Percentiles rank a stretch among this genome's conserved stretches.
Evolutionary conservation across 192 early-diverging fungal species (phyloP).

Genomic region (Rhizoclosmatium globosum): DNA sequence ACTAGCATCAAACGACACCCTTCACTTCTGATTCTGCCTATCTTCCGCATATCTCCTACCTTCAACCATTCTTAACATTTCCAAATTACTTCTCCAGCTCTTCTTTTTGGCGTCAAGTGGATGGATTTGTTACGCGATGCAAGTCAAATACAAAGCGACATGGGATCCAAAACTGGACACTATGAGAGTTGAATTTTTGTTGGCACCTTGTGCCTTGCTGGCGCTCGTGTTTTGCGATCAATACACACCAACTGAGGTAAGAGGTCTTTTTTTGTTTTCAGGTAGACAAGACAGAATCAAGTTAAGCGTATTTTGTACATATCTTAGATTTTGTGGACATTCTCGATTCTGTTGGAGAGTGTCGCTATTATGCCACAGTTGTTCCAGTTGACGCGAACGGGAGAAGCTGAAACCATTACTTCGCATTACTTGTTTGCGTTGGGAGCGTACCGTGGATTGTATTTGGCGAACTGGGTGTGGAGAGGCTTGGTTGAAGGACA

Average conservation of each 20-base stretch:
- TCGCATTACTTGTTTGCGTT: slow-evolving; percentile 98
- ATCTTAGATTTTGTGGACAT: slow-evolving; percentile 88
- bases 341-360: slow-evolving; percentile 96
- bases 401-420: slow-evolving; percentile 99
- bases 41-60: neutral
- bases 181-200: slow-evolving; percentile 87
- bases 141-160: slow-evolving; percentile 81
- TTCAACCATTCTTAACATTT: neutral
- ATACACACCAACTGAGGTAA: slow-evolving; percentile 76
- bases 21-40: neutral
- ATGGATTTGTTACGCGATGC: slow-evolving; percentile 94
- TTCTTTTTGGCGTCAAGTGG: slow-evolving; percentile 89
- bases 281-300: neutral
- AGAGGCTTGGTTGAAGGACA: slow-evolving; percentile 74
- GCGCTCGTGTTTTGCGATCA: slow-evolving; percentile 79
- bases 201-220: slow-evolving; percentile 74
- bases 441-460: slow-evolving; percentile 89
- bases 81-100: slow-evolving; percentile 61
- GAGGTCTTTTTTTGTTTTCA: neutral
- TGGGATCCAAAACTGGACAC: slow-evolving; percentile 94
- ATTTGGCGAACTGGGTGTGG: slow-evolving; percentile 96
- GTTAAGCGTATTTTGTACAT: slow-evolving; percentile 9
- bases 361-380: slow-evolving; percentile 98
- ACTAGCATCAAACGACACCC: neutral
- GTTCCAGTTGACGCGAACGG: slow-evolving; percentile 95